Evolutionary conservation across 768 basidiomycete genomes (phyloP), one percentile per base, ranked within the genome.

Genomic region (Leccinum incarnatum): DNA sequence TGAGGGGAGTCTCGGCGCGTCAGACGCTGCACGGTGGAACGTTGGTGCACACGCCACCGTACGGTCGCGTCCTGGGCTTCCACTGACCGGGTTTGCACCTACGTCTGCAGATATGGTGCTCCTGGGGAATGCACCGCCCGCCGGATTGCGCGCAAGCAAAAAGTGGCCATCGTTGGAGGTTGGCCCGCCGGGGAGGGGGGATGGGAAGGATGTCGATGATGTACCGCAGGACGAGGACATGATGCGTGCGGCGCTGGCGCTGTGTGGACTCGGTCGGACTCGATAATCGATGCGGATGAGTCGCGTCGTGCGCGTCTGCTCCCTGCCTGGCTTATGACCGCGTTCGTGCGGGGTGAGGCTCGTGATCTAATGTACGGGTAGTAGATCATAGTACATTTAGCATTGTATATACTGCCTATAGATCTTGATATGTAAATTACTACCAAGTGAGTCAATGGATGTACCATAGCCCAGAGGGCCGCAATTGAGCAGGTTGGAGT

Each of bases 231-330:
- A 88, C 68, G 83, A 86, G 34, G 87, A 87, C 56, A 82, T 83
- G 73, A 86, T 89, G 83, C 82, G 81, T 60, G 88, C 86, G 23
- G 88, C 88, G 27, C 74, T 87, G 42, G 83, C 83, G 46, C 72
- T 89, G 19, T 89, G 87, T 68, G 87, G 87, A 34, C 75, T 80
- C 37, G 74, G 78, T 40, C 69, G 72, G 48, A 54, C 40, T 42
- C 40, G 40, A 42, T 42, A n/a, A 42, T n/a, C n/a, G 62, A 58
- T 55, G 59, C 6, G 63, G 51, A 34, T 68, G 60, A 68, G 50
- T 27, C 10, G 36, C 50, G n/a, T 40, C 19, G 3, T 36, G n/a
- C 25, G n/a, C n/a, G 54, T 30, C 2, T 5, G 42, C 19, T 11
- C 19, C 19, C 10, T 45, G 11, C 42, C 10, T 45, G 42, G 19